Percentiles rank a stretch among this genome's conserved stretches.
Evolutionary conservation across 148 eudicot species (phyloP).

Genomic region (Vaccinium darrowii): DNA sequence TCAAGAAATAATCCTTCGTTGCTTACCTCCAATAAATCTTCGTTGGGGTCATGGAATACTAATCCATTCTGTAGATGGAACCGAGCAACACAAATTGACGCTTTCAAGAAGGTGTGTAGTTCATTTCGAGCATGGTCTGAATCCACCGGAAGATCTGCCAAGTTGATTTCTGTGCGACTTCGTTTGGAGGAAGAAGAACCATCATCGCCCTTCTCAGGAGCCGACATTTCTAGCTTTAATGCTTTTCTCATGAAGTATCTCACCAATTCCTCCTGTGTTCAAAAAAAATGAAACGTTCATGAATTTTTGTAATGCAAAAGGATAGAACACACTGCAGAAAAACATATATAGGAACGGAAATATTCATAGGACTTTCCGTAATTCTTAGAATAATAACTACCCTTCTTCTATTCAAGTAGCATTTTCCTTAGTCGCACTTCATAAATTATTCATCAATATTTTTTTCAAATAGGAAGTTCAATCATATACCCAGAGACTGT

Average conservation of each 20-base stretch:
- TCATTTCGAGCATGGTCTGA: not conserved
- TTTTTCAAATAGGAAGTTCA: not conserved
- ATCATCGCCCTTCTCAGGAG: not conserved
- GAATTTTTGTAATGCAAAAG: not conserved
- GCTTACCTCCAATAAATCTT: not conserved
- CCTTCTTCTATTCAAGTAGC: not conserved
- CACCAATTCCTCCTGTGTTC: not conserved
- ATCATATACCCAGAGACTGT: not conserved
- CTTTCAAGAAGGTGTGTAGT: not conserved
- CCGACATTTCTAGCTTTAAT: not conserved
- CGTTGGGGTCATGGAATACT: not conserved
- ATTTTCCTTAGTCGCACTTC: not conserved
- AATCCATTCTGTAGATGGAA: not conserved
- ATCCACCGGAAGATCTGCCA: not conserved
- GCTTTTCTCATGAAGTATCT: not conserved
- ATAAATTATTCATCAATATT: not conserved
- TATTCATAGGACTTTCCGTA: not conserved
- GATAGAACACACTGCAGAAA: not conserved
- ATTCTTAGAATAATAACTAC: not conserved
- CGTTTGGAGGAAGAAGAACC: not conserved
- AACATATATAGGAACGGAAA: not conserved
- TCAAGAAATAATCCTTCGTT: conserved; percentile 16
- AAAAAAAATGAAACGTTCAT: not conserved
- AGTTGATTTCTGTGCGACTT: not conserved
- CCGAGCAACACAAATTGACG: not conserved